Percentiles rank a stretch among this genome's conserved stretches.
These are phyloP conservation scores for Yarrowia hollandica DNA, from an alignment of 805 yeast species.

Conservation along the genomic window DNA sequence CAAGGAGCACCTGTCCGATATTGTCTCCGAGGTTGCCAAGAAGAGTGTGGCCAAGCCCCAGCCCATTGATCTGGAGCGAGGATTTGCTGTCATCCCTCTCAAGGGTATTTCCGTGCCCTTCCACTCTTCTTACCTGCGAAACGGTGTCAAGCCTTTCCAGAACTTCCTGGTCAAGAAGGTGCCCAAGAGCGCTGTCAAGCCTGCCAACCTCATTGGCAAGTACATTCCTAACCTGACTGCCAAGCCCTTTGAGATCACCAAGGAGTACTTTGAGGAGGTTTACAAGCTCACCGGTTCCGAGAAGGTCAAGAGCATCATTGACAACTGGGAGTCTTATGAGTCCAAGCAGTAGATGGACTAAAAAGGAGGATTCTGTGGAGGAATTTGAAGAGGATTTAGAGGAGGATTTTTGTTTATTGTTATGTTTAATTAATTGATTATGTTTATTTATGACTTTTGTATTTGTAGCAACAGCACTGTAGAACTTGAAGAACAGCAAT, in stretches of 20 bases:
- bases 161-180: slow-evolving; percentile 95
- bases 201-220: slow-evolving; percentile 87
- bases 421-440: slow-evolving; percentile 1
- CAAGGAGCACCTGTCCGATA: slow-evolving; percentile 82
- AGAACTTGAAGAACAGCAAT: no score
- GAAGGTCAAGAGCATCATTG: slow-evolving; percentile 83
- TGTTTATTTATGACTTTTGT: not conserved
- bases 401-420: slow-evolving; percentile 10
- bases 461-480: no score
- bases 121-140: slow-evolving; percentile 98
- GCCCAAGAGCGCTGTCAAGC: slow-evolving; percentile 91
- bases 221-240: slow-evolving; percentile 99
- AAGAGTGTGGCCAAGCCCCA: slow-evolving; percentile 85
- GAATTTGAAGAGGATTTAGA: not conserved
- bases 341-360: slow-evolving; percentile 32
- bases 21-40: slow-evolving; percentile 79
- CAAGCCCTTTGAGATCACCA: slow-evolving; percentile 91
- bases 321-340: slow-evolving; percentile 90
- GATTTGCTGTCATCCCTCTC: slow-evolving; percentile 96
- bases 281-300: slow-evolving; percentile 88
- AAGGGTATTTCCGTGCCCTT: slow-evolving; percentile 99
- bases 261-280: slow-evolving; percentile 96
- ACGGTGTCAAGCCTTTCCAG: slow-evolving; percentile 99
- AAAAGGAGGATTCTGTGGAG: not conserved
- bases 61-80: slow-evolving; percentile 96